Evolutionary conservation across 2,329 filamentous ascomycete species (phyloP), one percentile per base, ranked within the genome.

Genomic region (Diaporthe ampelina): DNA sequence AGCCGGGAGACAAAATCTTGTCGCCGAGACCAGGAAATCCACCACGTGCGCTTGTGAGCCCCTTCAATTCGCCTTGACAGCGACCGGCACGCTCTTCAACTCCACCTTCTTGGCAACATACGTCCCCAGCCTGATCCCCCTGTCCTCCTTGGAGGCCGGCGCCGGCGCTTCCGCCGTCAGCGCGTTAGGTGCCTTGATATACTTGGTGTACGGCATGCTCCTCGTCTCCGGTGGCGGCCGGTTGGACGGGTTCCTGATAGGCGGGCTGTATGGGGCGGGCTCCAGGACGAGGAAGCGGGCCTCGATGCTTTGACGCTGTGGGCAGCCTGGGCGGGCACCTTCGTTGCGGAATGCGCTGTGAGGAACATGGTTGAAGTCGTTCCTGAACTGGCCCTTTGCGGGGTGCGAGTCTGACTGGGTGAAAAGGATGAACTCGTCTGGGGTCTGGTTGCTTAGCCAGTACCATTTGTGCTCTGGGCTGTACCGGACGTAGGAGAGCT

Each of bases 401-500:
- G 68, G 68, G 54, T 58, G 68, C 37, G 68, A 70, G 52, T 58
- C 68, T 26, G 52, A 58, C 24, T 70, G 67, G 3, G 67, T 70
- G 50, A 70, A 70, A 2, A 70, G 50, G 52, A 70, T 70, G 67
- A 70, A 32, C 52, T 70, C 67, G 50, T 48, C 67, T 9, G 67
- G 67, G 35, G 67, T 70, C 52, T 70, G 67, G 52, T 58, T 70
- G 67, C 67, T 58, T 5, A 70, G 67, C 67, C 67, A 70, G 52
- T 70, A 70, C 67, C 67, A 58, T n/a, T 19, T 70, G 37, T 58
- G 67, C 15, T 58, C 67, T 15, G 67, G 67, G 19, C 67, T 70
- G 52, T 58, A 48, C 2, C 67, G 67, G 3, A 70, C 32, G 35
- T 70, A 70, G 4, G 68, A 58, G 4, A 58, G 52, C 37, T 70